A percentile compares a stretch with the other conserved stretches of the same genome.
phyloP scores from a whole-genome alignment of 805 yeast species.

The Priceomyces haplophilus region DNA sequence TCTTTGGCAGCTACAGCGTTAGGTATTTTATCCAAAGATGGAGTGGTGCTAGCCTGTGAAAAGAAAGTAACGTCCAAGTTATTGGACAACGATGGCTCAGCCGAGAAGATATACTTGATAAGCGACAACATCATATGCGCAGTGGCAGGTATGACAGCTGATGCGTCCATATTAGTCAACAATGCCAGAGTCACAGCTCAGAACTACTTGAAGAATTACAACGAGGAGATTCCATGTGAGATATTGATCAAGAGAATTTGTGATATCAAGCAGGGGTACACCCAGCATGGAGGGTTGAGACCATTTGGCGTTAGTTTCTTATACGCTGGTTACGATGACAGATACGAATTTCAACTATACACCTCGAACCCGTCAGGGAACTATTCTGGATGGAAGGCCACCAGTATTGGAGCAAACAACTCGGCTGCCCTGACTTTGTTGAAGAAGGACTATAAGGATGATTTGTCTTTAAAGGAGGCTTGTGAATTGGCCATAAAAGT shows the following conservation, averaged over 20 bases:
- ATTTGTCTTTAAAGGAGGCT: conserved; percentile 68
- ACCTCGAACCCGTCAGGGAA: conserved; percentile 97
- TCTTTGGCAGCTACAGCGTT: conserved; percentile 81
- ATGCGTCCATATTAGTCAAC: conserved; percentile 86
- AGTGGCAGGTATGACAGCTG: conserved; percentile 98
- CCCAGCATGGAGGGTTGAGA: conserved; percentile 97
- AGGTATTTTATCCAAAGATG: conserved; percentile 73
- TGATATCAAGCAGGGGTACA: conserved; percentile 94
- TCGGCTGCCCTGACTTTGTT: conserved; percentile 93
- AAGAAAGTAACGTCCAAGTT: conserved; percentile 90
- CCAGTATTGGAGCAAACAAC: conserved; percentile 93
- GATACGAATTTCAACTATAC: conserved; percentile 85
- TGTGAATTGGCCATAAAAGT: conserved; percentile 87
- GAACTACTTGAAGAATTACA: conserved; percentile 76
- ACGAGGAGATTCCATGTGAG: conserved; percentile 93
- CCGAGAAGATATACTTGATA: conserved; percentile 86
- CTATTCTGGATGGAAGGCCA: conserved; percentile 98
- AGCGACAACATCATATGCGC: conserved; percentile 86
- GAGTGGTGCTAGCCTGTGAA: conserved; percentile 95
- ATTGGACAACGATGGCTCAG: conserved; percentile 88
- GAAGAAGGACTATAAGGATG: conserved; percentile 92
- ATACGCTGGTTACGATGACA: conserved; percentile 92
- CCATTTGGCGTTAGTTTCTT: conserved; percentile 97
- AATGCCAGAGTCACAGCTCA: conserved; percentile 86
- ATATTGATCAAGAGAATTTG: conserved; percentile 82